Evolutionary conservation across 2,329 filamentous ascomycete species (phyloP).

Genomic region (Aspergillus sp.): DNA sequence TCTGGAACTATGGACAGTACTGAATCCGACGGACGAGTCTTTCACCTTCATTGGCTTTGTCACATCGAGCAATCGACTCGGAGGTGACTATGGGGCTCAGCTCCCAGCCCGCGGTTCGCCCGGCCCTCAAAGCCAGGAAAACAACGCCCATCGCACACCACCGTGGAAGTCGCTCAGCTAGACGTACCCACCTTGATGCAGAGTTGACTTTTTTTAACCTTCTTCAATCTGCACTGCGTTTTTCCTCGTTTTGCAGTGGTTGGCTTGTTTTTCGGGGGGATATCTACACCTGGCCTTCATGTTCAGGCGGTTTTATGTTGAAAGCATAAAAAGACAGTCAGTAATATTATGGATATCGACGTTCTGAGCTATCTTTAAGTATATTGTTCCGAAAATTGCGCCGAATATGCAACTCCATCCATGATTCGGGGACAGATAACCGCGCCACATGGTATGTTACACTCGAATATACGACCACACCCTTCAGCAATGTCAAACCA

Average conservation of each 20-base stretch:
- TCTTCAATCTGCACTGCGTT: background rate
- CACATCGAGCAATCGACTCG: background rate
- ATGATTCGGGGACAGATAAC: background rate
- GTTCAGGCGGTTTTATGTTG: background rate
- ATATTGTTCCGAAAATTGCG: constrained; percentile 2
- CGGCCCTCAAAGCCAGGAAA: background rate
- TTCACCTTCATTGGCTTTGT: background rate
- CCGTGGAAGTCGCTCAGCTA: background rate
- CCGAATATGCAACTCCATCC: constrained; percentile 11
- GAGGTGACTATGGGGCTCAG: background rate
- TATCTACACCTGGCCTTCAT: too few relatives aligned
- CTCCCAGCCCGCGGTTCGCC: background rate
- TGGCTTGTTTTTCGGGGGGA: too few relatives aligned
- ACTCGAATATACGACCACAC: constrained; percentile 9
- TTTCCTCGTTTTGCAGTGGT: too few relatives aligned
- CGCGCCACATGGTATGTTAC: constrained; percentile 17
- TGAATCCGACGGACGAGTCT: background rate
- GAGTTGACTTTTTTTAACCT: background rate
- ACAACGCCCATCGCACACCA: background rate
- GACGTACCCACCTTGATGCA: too few relatives aligned
- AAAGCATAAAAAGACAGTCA: background rate
- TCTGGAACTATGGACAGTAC: background rate
- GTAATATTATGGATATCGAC: background rate
- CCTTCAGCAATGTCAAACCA: background rate
- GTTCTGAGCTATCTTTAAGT: background rate